phyloP scores from a whole-genome alignment of 164 flowering plant species.

The Taxillus chinensis region DNA sequence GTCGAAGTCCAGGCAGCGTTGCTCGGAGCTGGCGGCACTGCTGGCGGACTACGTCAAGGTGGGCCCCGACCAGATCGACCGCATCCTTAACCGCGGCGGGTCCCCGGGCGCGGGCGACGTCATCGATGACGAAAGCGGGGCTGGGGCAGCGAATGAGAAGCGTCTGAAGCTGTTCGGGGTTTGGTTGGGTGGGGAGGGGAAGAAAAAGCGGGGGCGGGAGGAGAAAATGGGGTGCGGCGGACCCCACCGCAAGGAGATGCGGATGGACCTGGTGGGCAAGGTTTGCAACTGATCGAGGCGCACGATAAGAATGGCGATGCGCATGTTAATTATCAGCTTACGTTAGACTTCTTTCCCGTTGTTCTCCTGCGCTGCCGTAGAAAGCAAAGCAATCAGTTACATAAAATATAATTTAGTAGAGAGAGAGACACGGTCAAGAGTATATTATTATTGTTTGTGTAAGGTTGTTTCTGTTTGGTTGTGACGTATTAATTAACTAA shows the following conservation, averaged over 20 bases:
- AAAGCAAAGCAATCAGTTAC: too few species aligned
- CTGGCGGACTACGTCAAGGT: slow-evolving; percentile 46
- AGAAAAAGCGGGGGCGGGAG: slow-evolving; percentile 12
- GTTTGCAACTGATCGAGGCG: slow-evolving; percentile 20
- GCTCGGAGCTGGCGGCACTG: slow-evolving; percentile 50
- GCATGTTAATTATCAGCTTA: neutral
- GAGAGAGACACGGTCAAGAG: too few species aligned
- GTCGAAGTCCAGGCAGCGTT: slow-evolving; percentile 48
- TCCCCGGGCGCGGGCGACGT: neutral
- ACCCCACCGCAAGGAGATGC: slow-evolving; percentile 21
- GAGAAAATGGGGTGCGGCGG: slow-evolving; percentile 14
- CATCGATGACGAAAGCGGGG: slow-evolving; percentile 10
- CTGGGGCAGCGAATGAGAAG: slow-evolving; percentile 7
- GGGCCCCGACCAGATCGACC: slow-evolving; percentile 43
- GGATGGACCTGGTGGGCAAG: slow-evolving; percentile 24
- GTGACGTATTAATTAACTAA: too few species aligned
- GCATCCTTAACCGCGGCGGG: slow-evolving; percentile 25
- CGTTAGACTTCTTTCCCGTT: too few species aligned
- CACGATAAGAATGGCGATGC: neutral
- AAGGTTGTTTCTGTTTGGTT: too few species aligned
- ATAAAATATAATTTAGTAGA: too few species aligned
- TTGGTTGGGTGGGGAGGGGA: slow-evolving; percentile 29
- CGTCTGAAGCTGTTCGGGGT: slow-evolving; percentile 69
- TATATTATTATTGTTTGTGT: too few species aligned
- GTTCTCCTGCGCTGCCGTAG: too few species aligned